A percentile compares a stretch with the other conserved stretches of the same genome.
These are phyloP conservation scores for Pisolithus microcarpus DNA, from an alignment of 768 basidiomycete genomes.

Conservation along the genomic window DNA sequence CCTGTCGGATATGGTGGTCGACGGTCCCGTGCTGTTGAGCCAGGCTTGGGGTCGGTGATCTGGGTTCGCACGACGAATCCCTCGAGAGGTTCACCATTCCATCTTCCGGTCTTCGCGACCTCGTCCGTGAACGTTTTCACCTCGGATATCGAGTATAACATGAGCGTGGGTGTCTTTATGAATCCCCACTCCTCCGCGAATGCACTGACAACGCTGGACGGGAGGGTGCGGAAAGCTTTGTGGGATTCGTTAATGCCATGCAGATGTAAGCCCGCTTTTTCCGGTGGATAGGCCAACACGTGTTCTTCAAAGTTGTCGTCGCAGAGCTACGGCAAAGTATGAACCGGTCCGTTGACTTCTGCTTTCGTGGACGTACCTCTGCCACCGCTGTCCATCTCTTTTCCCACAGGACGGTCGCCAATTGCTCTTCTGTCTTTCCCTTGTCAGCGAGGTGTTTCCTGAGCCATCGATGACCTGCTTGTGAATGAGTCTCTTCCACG, in stretches of 20 bases:
- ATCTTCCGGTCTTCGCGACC: constrained; percentile 60
- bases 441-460: constrained; percentile 45
- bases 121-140: constrained; percentile 69
- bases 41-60: constrained; percentile 40
- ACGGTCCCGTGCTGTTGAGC: constrained; percentile 20
- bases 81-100: constrained; percentile 82
- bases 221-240: constrained; percentile 62
- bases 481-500: constrained; percentile 56
- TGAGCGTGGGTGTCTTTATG: constrained; percentile 65
- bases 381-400: constrained; percentile 85
- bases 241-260: constrained; percentile 82
- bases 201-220: constrained; percentile 56
- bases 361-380: constrained; percentile 52
- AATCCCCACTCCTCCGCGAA: constrained; percentile 93
- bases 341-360: not conserved
- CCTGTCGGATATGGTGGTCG: constrained; percentile 66
- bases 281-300: constrained; percentile 74
- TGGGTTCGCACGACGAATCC: constrained; percentile 89
- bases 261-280: constrained; percentile 84
- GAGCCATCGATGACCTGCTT: constrained; percentile 82
- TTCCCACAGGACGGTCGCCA: constrained; percentile 71
- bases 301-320: constrained; percentile 98
- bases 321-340: constrained; percentile 58
- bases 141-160: constrained; percentile 51
- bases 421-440: constrained; percentile 62